A percentile compares a stretch with the other conserved stretches of the same genome.
Conservation (phyloP, 2,329 filamentous ascomycete species). For the Epichloe sibirici region DNA sequence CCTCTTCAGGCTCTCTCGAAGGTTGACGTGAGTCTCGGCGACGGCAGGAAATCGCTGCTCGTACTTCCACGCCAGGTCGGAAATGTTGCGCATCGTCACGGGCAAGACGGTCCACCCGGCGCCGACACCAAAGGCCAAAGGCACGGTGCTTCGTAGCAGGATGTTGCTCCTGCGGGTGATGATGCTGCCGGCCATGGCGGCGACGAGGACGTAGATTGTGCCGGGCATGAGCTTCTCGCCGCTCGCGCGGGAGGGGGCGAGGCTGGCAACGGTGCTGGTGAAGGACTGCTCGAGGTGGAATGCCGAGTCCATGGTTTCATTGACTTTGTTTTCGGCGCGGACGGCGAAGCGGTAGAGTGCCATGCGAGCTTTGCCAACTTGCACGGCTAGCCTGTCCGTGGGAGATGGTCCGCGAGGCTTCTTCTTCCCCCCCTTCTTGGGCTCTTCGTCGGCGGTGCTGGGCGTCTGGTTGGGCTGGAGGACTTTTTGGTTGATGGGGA, state of each 20-base stretch:
- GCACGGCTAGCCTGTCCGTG: slow-evolving; percentile 75
- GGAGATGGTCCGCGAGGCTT: slow-evolving; percentile 51
- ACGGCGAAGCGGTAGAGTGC: slow-evolving; percentile 68
- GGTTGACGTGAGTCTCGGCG: slow-evolving; percentile 65
- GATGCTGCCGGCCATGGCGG: slow-evolving; percentile 90
- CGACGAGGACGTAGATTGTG: slow-evolving; percentile 81
- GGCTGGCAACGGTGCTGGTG: slow-evolving; percentile 75
- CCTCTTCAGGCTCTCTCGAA: slow-evolving; percentile 56
- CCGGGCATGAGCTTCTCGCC: slow-evolving; percentile 87
- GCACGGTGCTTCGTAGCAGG: slow-evolving; percentile 63
- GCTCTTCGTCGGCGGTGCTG: slow-evolving; percentile 19
- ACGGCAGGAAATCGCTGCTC: slow-evolving; percentile 80
- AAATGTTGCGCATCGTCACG: slow-evolving; percentile 80
- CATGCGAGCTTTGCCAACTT: slow-evolving; percentile 70
- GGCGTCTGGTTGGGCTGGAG: slow-evolving; percentile 10
- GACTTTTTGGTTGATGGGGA: slow-evolving; percentile 12
- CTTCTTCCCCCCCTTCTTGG: slow-evolving; percentile 13
- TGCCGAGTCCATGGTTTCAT: slow-evolving; percentile 65
- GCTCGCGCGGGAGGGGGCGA: slow-evolving; percentile 74
- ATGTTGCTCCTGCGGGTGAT: slow-evolving; percentile 79
- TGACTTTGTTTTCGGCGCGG: slow-evolving; percentile 68
- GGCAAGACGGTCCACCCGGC: slow-evolving; percentile 79
- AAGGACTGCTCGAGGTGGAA: slow-evolving; percentile 82
- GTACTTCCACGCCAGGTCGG: slow-evolving; percentile 79
- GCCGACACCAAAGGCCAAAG: slow-evolving; percentile 66